Evolutionary conservation across 148 eudicot species (phyloP).

Genomic region (Spergularia bocconei): DNA sequence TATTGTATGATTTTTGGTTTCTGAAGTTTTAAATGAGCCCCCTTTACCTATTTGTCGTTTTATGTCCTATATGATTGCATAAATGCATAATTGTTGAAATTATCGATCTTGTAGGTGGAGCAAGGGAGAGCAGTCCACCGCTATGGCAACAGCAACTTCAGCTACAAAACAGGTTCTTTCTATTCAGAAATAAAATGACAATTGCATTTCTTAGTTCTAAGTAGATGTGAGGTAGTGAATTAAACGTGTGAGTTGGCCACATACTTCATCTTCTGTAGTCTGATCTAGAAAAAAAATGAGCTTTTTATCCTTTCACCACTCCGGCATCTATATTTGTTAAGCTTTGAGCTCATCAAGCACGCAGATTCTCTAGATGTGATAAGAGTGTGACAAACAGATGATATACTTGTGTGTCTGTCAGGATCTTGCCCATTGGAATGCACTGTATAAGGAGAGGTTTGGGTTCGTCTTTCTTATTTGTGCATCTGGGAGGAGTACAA

Average conservation of each 20-base stretch:
- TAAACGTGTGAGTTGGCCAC: neutral
- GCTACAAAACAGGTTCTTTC: constrained; percentile 51
- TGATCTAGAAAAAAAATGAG: neutral
- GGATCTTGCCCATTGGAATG: constrained; percentile 86
- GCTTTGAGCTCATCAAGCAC: neutral
- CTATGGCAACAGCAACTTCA: constrained; percentile 74
- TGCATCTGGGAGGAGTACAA: constrained; percentile 86
- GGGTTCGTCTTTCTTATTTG: constrained; percentile 85
- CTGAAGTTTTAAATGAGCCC: neutral
- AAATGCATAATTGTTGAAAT: neutral
- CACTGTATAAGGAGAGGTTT: constrained; percentile 62
- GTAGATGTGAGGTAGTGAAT: neutral
- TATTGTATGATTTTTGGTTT: neutral
- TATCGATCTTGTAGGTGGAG: constrained; percentile 60
- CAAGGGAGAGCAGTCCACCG: constrained; percentile 95
- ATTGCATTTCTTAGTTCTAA: neutral
- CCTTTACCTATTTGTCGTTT: neutral
- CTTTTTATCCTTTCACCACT: neutral
- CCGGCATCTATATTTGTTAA: neutral
- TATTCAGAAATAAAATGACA: neutral
- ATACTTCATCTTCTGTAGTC: neutral
- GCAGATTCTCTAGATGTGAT: neutral
- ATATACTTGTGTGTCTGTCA: constrained; percentile 22
- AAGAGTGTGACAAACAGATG: neutral
- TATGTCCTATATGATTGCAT: neutral